phyloP scores from a whole-genome alignment of 2,329 filamentous ascomycete genomes.

The Penicillium sumatraense region DNA sequence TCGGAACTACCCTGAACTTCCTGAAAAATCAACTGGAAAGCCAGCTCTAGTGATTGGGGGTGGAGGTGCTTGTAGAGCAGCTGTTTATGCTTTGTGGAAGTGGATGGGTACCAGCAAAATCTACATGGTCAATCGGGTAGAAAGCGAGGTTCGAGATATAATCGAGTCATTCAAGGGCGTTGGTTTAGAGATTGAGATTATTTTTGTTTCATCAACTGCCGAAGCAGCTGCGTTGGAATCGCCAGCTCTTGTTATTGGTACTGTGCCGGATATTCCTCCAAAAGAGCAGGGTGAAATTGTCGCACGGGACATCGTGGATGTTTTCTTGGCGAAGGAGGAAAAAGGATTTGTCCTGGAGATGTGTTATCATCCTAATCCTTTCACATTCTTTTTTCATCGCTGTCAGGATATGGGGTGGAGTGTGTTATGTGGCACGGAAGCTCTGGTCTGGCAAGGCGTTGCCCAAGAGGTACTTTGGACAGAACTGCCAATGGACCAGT shows the following conservation, averaged over 20 bases:
- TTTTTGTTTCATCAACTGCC: not conserved
- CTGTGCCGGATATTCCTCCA: not conserved
- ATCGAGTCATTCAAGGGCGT: constrained; percentile 14
- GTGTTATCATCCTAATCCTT: constrained; percentile 4
- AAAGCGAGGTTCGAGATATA: constrained; percentile 20
- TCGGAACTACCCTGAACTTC: constrained; percentile 1
- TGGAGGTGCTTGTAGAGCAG: constrained; percentile 21
- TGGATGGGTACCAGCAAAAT: constrained; percentile 22
- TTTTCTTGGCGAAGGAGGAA: not conserved
- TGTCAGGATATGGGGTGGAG: not conserved
- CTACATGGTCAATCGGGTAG: constrained; percentile 24
- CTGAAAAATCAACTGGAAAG: not conserved
- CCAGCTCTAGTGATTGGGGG: constrained; percentile 21
- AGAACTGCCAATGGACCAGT: not conserved
- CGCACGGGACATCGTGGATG: not conserved
- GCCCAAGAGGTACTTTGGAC: constrained; percentile 1
- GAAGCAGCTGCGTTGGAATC: not conserved
- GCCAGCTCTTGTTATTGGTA: not conserved
- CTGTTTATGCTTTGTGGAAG: constrained; percentile 25
- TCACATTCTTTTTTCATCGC: not conserved
- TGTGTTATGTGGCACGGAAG: not conserved
- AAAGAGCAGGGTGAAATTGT: not conserved
- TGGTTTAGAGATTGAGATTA: not conserved
- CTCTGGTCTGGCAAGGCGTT: constrained; percentile 6
- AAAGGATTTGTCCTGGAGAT: constrained; percentile 5